Base-by-base conservation (phyloP, 2,329 filamentous ascomycete species). In the Colletotrichum spinosum region DNA sequence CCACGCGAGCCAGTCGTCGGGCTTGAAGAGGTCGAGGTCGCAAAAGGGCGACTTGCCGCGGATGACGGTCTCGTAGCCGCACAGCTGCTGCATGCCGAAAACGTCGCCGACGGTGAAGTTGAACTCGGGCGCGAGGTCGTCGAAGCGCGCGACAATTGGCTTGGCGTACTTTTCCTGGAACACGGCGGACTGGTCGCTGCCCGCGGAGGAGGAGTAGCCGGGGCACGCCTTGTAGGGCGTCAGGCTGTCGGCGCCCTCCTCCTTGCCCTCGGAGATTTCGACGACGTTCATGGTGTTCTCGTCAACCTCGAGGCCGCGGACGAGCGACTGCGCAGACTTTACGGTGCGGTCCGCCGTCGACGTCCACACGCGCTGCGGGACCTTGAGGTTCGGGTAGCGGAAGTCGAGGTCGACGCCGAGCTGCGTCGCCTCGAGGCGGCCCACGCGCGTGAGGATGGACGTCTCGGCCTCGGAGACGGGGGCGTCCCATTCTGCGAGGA, bases 211-310 rank as follows among this genome's bases (percentile, higher is more conserved):
- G 49, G 83, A 87, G 74, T 90, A 92, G 11, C 83, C 86, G 11
- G 88, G 86, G 69, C 89, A 92, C 44, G 83, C 83, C 72, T 87
- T 85, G 76, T 91, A 90, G 0, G 88, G 88, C 1, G 89, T 91
- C 68, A 90, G 75, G 51, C 77, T 82, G 71, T 90, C 80, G 8
- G 88, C 88, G 15, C 88, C 88, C 3, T 83, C 78, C 65, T 88
- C 78, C 61, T 85, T 72, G 17, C 82, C 83, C 73, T 90, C 88
- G 67, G 83, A 83, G 55, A 90, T 78, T 68, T 80, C 79, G 49
- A 87, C 81, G 8, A 88, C 79, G 51, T 84, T 77, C 65, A 88
- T 88, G 55, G 79, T 78, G 65, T 84, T 81, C 68, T 83, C 84
- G 49, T 82, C 81, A 4, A 77, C 75, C 68, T 87, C 84, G 9